These are phyloP conservation scores for Aspergillus brasiliensis DNA, from an alignment of 2,329 filamentous ascomycete genomes.

Conservation along the genomic window DNA sequence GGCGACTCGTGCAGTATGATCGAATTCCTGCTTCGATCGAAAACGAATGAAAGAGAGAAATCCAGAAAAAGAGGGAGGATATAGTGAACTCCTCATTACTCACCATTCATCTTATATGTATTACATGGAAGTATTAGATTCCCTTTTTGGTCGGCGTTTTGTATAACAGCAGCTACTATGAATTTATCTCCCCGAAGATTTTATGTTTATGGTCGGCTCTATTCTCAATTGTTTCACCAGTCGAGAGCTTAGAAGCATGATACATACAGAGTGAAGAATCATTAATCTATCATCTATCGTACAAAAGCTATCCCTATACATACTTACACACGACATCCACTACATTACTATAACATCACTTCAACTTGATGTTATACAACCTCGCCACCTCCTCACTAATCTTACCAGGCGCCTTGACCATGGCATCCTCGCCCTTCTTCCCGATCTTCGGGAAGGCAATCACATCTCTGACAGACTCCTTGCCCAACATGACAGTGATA, in stretches of 20 bases:
- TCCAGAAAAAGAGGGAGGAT: background rate
- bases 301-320: background rate
- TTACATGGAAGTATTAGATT: constrained; percentile 1
- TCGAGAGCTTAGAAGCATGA: no score
- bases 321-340: background rate
- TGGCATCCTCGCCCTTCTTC: constrained; percentile 80
- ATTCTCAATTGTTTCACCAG: no score
- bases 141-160: background rate
- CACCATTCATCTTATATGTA: background rate
- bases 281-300: no score
- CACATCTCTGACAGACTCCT: constrained; percentile 80
- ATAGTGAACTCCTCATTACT: no score
- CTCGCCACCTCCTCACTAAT: constrained; percentile 63
- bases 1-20: background rate
- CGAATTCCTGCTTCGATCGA: background rate
- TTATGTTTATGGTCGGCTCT: background rate
- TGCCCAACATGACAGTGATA: constrained; percentile 75
- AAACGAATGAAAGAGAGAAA: background rate
- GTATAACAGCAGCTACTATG: constrained; percentile 2
- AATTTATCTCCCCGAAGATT: no score
- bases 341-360: background rate
- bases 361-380: constrained; percentile 58
- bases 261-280: background rate
- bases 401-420: constrained; percentile 75
- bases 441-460: constrained; percentile 97